Evolutionary conservation across 1,139 yeast genomes (phyloP), one percentile per base, ranked within the genome.

Genomic region (Diutina ranongensis): DNA sequence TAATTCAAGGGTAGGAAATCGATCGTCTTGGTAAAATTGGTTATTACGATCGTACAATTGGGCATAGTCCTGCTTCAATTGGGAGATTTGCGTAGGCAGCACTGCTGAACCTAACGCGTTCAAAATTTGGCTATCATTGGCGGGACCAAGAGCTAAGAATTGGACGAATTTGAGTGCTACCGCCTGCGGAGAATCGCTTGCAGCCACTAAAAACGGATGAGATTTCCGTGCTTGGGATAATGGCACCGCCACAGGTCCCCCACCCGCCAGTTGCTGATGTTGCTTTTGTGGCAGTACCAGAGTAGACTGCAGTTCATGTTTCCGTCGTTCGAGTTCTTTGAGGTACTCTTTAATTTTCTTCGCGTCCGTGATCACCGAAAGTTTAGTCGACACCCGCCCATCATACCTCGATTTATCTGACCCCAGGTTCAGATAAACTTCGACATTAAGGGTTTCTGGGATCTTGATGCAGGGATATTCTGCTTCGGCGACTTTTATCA

Each of bases 81-180:
- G 31, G 35, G 47, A 46, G 35, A 52, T 34, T 35, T 47, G 49
- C 16, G 40, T n/a, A 3, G 45, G 27, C 20, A 48, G 45, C 32
- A 50, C 45, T 40, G 19, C 34, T 10, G 41, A 44, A 20, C 44
- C 35, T 18, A 46, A 45, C 18, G 46, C 46, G 31, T 48, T 44
- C 32, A 40, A 42, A 20, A 52, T 25, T 8, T 27, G 38, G 19
- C 44, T 38, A 15, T 48, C 35, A 9, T 67, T 54, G 34, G 60
- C 57, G 9, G 75, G 75, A 9, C 74, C 75, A 44, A 70, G 57
- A 16, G 74, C 69, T 46, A 67, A 45, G 49, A 64, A 58, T 45
- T 62, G 58, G 19, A 68, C 50, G 48, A 69, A 63, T 49, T 67
- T 68, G 44, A 48, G 44, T 12, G 53, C 31, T 7, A 57, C 46